Conservation (phyloP, 2,329 filamentous ascomycete genomes). For the Trichoderma sp. region DNA sequence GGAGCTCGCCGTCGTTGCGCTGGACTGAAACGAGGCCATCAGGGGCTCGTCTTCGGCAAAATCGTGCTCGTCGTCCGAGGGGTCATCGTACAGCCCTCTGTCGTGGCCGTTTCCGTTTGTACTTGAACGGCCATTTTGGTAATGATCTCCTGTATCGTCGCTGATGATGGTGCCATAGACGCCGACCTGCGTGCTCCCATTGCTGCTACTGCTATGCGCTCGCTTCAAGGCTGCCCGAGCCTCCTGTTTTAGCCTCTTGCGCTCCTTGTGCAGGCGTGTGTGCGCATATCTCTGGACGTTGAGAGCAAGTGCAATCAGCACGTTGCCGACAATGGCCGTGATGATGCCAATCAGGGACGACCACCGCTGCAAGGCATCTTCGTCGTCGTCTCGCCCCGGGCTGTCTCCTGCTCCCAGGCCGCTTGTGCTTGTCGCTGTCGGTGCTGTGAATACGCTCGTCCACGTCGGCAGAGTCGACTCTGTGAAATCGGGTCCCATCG, state of each 20-base stretch:
- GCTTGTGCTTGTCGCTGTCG: constrained; percentile 4
- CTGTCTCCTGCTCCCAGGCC: constrained; percentile 10
- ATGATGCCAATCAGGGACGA: constrained; percentile 93
- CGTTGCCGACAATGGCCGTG: constrained; percentile 88
- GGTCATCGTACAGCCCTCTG: constrained; percentile 10
- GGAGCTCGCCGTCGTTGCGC: constrained; percentile 29
- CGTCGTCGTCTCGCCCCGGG: constrained; percentile 34
- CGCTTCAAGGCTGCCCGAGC: constrained; percentile 56
- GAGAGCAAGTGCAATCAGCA: constrained; percentile 91
- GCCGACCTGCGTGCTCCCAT: constrained; percentile 29
- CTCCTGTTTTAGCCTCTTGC: constrained; percentile 57
- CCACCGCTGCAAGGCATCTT: constrained; percentile 67
- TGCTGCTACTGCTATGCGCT: constrained; percentile 31
- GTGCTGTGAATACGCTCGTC: constrained; percentile 13
- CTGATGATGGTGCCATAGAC: constrained; percentile 39
- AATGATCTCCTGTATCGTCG: constrained; percentile 20
- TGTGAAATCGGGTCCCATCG: constrained; percentile 31
- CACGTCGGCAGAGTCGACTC: constrained; percentile 30
- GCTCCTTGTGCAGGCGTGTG: constrained; percentile 75
- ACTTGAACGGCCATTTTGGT: constrained; percentile 26
- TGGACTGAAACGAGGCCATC: constrained; percentile 51
- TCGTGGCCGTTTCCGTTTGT: constrained; percentile 21
- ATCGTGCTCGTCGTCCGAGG: constrained; percentile 26
- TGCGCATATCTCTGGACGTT: constrained; percentile 98
- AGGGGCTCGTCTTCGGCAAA: constrained; percentile 54